A percentile compares a stretch with the other conserved stretches of the same genome.
Conservation (phyloP, 2,329 filamentous ascomycete genomes). For the Trichoderma lentiforme region DNA sequence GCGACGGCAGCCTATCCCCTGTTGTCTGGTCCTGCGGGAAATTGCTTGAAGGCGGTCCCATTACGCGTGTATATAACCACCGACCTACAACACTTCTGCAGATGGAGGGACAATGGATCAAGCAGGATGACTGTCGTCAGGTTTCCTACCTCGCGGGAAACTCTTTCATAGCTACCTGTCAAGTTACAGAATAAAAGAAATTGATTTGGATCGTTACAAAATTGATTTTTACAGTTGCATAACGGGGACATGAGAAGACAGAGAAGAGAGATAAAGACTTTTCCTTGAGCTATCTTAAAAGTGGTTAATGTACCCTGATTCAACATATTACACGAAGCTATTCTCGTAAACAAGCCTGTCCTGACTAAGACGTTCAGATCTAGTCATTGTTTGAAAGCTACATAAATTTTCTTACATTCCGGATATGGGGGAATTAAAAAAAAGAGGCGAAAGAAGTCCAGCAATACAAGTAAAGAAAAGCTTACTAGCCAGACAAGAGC, state of each 20-base stretch:
- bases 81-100: conserved; percentile 31
- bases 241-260: neutral
- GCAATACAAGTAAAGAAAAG: neutral
- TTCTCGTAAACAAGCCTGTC: conserved; percentile 3
- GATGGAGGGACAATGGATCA: conserved; percentile 59
- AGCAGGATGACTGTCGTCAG: conserved; percentile 61
- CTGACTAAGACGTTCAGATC: conserved; percentile 8
- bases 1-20: conserved; percentile 65
- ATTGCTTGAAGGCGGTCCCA: conserved; percentile 18
- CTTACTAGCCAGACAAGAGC: neutral
- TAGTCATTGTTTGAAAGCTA: conserved; percentile 5
- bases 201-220: conserved; percentile 17
- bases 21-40: conserved; percentile 57
- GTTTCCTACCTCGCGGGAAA: conserved; percentile 40
- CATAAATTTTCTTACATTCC: neutral
- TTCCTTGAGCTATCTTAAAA: neutral
- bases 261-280: neutral
- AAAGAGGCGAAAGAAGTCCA: neutral
- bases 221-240: neutral
- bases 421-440: neutral
- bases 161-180: conserved; percentile 10
- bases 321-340: neutral
- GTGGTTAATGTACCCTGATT: neutral
- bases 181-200: conserved; percentile 14
- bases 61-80: neutral